Evolutionary conservation across 768 basidiomycete genomes (phyloP).

Genomic region (Boletus rubescentipes): DNA sequence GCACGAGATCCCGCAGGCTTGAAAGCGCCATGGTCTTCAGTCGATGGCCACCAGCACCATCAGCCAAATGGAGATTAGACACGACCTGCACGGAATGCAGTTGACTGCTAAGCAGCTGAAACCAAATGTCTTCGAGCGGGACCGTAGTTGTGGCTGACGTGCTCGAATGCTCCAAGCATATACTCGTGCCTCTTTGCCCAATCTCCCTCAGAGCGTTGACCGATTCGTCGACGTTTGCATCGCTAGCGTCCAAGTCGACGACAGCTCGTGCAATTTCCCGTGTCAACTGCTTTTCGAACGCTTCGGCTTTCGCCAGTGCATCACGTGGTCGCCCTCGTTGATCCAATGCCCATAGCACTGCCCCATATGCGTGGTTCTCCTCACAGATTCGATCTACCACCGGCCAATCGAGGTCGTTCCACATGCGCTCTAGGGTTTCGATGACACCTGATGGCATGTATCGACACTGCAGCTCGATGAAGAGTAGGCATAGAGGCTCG

Average conservation of each 20-base stretch:
- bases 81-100: constrained; percentile 76
- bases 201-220: constrained; percentile 57
- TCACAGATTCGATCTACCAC: constrained; percentile 66
- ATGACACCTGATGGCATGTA: constrained; percentile 67
- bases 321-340: constrained; percentile 57
- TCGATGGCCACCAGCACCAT: constrained; percentile 19
- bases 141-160: constrained; percentile 38
- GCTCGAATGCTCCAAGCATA: constrained; percentile 71
- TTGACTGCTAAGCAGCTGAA: constrained; percentile 77
- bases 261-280: constrained; percentile 43
- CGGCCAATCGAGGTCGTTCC: constrained; percentile 53
- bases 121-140: constrained; percentile 85
- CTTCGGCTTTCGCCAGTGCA: constrained; percentile 67
- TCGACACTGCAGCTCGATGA: constrained; percentile 72
- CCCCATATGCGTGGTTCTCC: constrained; percentile 61
- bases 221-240: constrained; percentile 29
- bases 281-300: constrained; percentile 53
- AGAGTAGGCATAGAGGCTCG: constrained; percentile 52
- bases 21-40: constrained; percentile 36
- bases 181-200: constrained; percentile 56
- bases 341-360: constrained; percentile 79
- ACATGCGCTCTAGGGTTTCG: constrained; percentile 52
- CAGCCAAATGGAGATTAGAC: constrained; percentile 41
- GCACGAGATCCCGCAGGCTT: constrained; percentile 70
- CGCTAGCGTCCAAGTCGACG: constrained; percentile 15